Conservation (phyloP, 106 monocot species). For the Apostasia ramifera region DNA sequence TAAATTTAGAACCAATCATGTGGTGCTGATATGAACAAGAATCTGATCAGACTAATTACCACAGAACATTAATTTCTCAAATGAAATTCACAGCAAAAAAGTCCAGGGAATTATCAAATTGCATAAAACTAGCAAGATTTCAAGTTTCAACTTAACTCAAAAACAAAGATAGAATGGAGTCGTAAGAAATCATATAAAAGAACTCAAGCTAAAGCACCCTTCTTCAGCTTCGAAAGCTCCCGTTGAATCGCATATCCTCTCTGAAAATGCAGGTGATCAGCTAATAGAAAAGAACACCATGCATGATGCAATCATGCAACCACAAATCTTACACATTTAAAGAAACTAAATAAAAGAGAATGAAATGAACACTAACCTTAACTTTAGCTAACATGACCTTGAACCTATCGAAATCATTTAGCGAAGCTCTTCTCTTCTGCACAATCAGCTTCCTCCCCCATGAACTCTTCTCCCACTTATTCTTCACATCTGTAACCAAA, state of each 20-base stretch:
- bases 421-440: conserved; percentile 70
- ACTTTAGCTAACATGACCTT: conserved; percentile 83
- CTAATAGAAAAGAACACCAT: too few species aligned
- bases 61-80: too few species aligned
- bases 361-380: conserved; percentile 31
- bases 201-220: conserved; percentile 6
- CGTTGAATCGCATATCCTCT: conserved; percentile 24
- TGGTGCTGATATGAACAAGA: too few species aligned
- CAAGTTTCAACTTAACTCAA: too few species aligned
- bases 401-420: conserved; percentile 84
- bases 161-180: too few species aligned
- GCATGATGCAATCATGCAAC: too few species aligned
- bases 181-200: not conserved
- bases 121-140: too few species aligned
- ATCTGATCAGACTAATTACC: too few species aligned
- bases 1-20: too few species aligned
- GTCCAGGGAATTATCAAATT: too few species aligned
- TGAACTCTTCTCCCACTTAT: conserved; percentile 76
- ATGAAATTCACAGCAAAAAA: too few species aligned
- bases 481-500: conserved; percentile 60
- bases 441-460: conserved; percentile 89
- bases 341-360: not conserved
- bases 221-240: conserved; percentile 47
- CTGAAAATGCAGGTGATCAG: conserved; percentile 11
- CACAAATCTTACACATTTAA: not conserved